These are phyloP conservation scores for Mycena venus DNA, from an alignment of 768 basidiomycete species.

Conservation along the genomic window DNA sequence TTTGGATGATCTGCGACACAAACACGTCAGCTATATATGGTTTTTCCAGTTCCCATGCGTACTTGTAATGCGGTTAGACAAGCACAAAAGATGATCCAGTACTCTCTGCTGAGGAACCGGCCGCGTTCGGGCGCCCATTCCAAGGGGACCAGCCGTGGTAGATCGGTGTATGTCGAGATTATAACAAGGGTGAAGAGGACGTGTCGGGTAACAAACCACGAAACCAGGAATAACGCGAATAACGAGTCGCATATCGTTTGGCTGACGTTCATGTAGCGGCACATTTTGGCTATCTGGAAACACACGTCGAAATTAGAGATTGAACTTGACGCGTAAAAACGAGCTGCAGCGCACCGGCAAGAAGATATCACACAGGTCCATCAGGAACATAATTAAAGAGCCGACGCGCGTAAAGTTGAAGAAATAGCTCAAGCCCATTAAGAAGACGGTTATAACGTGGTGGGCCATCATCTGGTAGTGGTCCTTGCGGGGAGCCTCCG, in stretches of 20 bases:
- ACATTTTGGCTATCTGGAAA: slow-evolving; percentile 91
- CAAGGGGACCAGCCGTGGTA: slow-evolving; percentile 61
- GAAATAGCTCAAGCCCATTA: slow-evolving; percentile 84
- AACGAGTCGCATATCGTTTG: slow-evolving; percentile 76
- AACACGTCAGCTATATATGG: slow-evolving; percentile 29
- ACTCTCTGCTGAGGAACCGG: slow-evolving; percentile 63
- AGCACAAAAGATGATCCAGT: slow-evolving; percentile 62
- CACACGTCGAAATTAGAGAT: not conserved
- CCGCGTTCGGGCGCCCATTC: slow-evolving; percentile 73
- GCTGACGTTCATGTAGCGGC: slow-evolving; percentile 81
- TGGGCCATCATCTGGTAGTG: slow-evolving; percentile 97
- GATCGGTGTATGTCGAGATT: slow-evolving; percentile 67
- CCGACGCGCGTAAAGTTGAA: slow-evolving; percentile 92
- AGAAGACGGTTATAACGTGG: slow-evolving; percentile 88
- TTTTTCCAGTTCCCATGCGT: slow-evolving; percentile 26
- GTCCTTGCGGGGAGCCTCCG: slow-evolving; percentile 93
- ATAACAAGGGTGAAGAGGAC: slow-evolving; percentile 83
- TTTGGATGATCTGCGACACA: slow-evolving; percentile 70
- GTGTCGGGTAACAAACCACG: slow-evolving; percentile 94
- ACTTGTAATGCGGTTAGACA: slow-evolving; percentile 78
- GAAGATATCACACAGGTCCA: slow-evolving; percentile 96
- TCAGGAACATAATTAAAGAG: slow-evolving; percentile 88
- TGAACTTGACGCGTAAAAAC: not conserved
- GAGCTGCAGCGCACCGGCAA: slow-evolving; percentile 74
- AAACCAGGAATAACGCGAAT: slow-evolving; percentile 87